Conservation (phyloP, 352 stramenopile genomes). For the Bremia lactucae region DNA sequence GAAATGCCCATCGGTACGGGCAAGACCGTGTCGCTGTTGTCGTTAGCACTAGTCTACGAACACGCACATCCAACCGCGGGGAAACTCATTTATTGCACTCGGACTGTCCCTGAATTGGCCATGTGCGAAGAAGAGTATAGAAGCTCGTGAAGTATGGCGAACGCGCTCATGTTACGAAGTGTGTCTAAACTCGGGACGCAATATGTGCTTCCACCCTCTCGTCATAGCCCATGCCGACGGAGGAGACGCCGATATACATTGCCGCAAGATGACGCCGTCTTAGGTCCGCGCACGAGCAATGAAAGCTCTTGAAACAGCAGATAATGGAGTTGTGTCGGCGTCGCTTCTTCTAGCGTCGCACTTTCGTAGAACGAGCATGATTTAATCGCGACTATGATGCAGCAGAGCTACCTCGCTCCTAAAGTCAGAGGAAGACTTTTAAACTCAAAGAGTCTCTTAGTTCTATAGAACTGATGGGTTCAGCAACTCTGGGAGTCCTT, state of each 20-base stretch:
- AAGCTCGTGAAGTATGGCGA: conserved; percentile 82
- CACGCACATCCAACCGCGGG: conserved; percentile 90
- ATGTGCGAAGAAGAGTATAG: conserved; percentile 96
- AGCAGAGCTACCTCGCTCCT: no score
- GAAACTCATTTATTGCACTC: conserved; percentile 99
- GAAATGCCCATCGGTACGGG: conserved; percentile 99
- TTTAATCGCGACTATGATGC: no score
- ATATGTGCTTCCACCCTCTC: conserved; percentile 97
- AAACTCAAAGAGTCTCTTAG: no score
- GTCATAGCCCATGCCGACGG: conserved; percentile 94
- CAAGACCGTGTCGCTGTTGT: conserved; percentile 96
- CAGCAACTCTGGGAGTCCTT: no score
- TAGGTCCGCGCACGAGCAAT: conserved; percentile 89
- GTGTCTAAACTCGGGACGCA: conserved; percentile 88
- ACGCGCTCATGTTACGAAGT: conserved; percentile 64
- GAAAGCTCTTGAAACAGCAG: conserved; percentile 2
- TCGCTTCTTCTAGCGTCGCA: no score
- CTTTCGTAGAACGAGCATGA: no score
- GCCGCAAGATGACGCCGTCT: conserved; percentile 93
- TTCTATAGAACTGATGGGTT: no score
- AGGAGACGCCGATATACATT: conserved; percentile 94
- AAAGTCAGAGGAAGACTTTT: no score
- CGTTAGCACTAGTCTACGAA: conserved; percentile 92
- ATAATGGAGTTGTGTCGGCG: conserved; percentile 5
- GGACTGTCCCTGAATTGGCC: conserved; percentile 99